These are phyloP conservation scores for Morella rubra DNA, from an alignment of 306 rosid species.

Conservation along the genomic window DNA sequence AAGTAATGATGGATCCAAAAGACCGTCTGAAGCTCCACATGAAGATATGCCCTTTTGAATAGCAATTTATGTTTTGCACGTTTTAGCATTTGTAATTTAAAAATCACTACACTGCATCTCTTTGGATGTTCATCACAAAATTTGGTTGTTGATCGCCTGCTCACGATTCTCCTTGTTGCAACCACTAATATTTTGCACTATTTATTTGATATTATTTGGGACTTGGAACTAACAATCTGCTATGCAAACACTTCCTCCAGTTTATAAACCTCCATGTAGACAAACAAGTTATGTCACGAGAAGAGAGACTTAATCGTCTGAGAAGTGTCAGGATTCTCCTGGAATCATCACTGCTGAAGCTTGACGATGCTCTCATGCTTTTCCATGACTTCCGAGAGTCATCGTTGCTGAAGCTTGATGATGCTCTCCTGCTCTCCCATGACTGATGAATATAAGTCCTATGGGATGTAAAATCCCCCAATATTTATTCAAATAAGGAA, in stretches of 20 bases:
- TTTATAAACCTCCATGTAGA: slow-evolving; percentile 41
- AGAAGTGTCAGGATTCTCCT: slow-evolving; percentile 37
- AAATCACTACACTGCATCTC: neutral
- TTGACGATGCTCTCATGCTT: slow-evolving; percentile 86
- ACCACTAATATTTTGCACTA: neutral
- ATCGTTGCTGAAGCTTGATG: slow-evolving; percentile 77
- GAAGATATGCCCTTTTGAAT: neutral
- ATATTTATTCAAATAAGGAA: neutral
- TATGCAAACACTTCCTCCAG: slow-evolving; percentile 45
- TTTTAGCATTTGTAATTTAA: neutral
- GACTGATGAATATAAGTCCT: slow-evolving; percentile 45
- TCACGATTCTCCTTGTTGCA: neutral
- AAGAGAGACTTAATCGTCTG: slow-evolving; percentile 39
- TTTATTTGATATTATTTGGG: neutral
- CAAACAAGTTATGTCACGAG: slow-evolving; percentile 36
- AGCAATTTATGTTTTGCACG: neutral
- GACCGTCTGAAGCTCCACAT: neutral
- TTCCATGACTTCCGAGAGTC: slow-evolving; percentile 73
- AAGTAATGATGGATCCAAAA: neutral
- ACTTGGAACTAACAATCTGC: slow-evolving; percentile 18
- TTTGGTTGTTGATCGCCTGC: neutral
- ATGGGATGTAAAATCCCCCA: too few relatives aligned
- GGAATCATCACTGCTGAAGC: slow-evolving; percentile 65
- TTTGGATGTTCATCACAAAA: neutral
- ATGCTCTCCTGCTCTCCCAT: slow-evolving; percentile 84